Evolutionary conservation across 2,329 filamentous ascomycete genomes (phyloP).

Genomic region (Neofusicoccum parvum): DNA sequence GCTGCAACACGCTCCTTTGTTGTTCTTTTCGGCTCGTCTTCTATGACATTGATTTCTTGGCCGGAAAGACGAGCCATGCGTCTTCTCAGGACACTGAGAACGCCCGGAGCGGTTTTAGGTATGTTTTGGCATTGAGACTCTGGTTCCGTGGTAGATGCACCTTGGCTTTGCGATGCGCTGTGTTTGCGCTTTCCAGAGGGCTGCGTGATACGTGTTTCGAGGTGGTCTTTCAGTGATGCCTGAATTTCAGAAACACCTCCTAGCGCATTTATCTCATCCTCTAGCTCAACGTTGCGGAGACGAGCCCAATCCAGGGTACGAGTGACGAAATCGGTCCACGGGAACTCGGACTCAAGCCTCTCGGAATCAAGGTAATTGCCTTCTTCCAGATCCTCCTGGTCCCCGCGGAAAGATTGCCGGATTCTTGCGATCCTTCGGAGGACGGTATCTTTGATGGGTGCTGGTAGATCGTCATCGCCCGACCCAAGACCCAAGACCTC

Average conservation of each 20-base stretch:
- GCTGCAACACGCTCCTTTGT: neutral
- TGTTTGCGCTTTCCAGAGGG: slow-evolving; percentile 31
- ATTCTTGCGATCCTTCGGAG: slow-evolving; percentile 44
- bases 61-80: slow-evolving; percentile 26
- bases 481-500: slow-evolving; percentile 39
- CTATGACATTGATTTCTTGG: neutral
- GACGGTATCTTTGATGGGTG: slow-evolving; percentile 38
- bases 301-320: slow-evolving; percentile 51
- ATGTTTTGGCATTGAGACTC: neutral
- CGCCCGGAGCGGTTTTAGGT: neutral
- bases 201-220: neutral
- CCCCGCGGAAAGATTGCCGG: slow-evolving; percentile 33
- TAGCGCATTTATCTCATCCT: slow-evolving; percentile 42
- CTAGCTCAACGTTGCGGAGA: slow-evolving; percentile 49
- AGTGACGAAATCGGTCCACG: slow-evolving; percentile 53
- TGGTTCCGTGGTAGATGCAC: slow-evolving; percentile 10
- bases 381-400: slow-evolving; percentile 34
- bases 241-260: slow-evolving; percentile 47
- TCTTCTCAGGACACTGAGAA: slow-evolving; percentile 21
- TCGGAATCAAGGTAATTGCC: slow-evolving; percentile 45
- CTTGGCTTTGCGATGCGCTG: slow-evolving; percentile 25
- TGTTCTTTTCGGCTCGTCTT: neutral
- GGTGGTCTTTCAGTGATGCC: neutral
- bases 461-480: slow-evolving; percentile 40
- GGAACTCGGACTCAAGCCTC: slow-evolving; percentile 48